phyloP scores from a whole-genome alignment of 208 protist species.

The Tritrichomonas musculus region DNA sequence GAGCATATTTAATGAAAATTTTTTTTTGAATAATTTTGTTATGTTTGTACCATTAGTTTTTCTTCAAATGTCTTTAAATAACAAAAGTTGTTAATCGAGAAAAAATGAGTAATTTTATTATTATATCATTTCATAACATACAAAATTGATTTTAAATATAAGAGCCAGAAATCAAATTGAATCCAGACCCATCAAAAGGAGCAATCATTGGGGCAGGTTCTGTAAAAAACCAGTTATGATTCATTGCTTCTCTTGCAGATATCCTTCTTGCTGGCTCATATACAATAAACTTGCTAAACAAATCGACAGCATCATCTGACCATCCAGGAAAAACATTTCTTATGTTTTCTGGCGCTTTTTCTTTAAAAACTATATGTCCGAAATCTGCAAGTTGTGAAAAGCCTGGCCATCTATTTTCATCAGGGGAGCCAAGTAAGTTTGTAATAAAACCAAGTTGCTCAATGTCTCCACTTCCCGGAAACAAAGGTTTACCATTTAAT shows the following conservation, averaged over 20 bases:
- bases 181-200: neutral
- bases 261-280: conserved; percentile 11
- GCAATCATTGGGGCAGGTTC: conserved; percentile 18
- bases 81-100: no score
- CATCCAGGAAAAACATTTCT: neutral
- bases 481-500: conserved; percentile 70
- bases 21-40: no score
- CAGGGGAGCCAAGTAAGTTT: neutral
- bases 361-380: conserved; percentile 11
- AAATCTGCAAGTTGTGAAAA: neutral
- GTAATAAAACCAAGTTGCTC: conserved; percentile 66
- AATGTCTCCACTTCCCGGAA: conserved; percentile 81
- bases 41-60: no score
- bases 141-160: neutral
- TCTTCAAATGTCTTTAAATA: no score
- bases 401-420: conserved; percentile 17
- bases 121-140: no score
- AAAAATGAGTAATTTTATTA: no score
- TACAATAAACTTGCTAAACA: neutral
- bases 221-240: neutral
- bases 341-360: neutral
- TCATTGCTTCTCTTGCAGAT: conserved; percentile 28
- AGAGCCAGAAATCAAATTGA: neutral
- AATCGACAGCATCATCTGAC: neutral
- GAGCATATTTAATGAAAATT: no score